These are phyloP conservation scores for Circinella minor DNA, from an alignment of 371 early-diverging fungal genomes.

Conservation along the genomic window DNA sequence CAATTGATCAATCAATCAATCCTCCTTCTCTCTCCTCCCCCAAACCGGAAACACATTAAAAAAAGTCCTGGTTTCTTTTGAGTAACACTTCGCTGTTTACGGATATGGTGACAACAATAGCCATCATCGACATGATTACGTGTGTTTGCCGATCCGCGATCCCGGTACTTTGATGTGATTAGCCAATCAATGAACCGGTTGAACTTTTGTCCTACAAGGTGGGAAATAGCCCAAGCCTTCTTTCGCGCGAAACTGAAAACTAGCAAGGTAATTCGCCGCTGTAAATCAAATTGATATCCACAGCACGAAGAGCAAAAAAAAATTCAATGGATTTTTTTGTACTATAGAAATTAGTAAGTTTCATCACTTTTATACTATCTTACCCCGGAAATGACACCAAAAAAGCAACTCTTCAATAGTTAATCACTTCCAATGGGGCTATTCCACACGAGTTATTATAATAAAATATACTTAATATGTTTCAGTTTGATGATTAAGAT, in stretches of 20 bases:
- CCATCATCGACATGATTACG: slow-evolving; percentile 12
- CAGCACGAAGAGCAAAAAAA: background rate
- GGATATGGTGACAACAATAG: slow-evolving; percentile 9
- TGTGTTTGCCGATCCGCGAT: slow-evolving; percentile 12
- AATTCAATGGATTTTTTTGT: background rate
- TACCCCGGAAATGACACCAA: slow-evolving; percentile 14
- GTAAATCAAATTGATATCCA: slow-evolving; percentile 9
- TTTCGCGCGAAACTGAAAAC: slow-evolving; percentile 23
- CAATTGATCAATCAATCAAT: background rate
- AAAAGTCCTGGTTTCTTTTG: background rate
- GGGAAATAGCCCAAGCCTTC: slow-evolving; percentile 11
- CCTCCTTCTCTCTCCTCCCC: background rate
- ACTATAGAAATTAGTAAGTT: no score
- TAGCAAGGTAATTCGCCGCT: slow-evolving; percentile 17
- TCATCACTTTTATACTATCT: background rate
- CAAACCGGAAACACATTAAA: no score
- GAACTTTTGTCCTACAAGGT: slow-evolving; percentile 13
- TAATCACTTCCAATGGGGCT: background rate
- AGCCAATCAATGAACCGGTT: slow-evolving; percentile 4
- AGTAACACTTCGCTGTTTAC: slow-evolving; percentile 7
- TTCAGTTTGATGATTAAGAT: no score
- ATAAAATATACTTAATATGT: no score
- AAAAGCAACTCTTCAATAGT: slow-evolving; percentile 3
- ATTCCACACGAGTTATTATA: background rate
- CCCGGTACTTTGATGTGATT: slow-evolving; percentile 14